Evolutionary conservation across 176 grass and related monocot species (phyloP).

Genomic region (Cenchrus americanus): DNA sequence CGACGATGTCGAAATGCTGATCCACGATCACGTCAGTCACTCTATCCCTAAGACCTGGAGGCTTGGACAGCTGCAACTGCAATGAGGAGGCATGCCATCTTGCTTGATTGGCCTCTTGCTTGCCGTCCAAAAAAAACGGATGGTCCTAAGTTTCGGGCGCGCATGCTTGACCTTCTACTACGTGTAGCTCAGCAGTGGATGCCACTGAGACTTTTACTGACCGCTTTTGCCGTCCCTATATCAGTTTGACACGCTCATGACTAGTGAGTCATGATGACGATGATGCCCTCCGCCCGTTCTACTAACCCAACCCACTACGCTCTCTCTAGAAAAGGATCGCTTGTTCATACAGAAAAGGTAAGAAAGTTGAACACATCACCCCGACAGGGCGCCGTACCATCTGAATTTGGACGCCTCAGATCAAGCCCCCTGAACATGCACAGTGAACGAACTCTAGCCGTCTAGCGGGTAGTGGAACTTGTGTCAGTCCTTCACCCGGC

Average conservation of each 20-base stretch:
- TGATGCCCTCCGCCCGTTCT: background rate
- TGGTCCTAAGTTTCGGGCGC: background rate
- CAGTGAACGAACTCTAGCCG: background rate
- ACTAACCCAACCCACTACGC: slow-evolving; percentile 44
- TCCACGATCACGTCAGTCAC: background rate
- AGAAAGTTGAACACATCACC: slow-evolving; percentile 14
- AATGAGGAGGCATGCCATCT: background rate
- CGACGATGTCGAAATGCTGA: slow-evolving; percentile 9
- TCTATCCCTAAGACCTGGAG: background rate
- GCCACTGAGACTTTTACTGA: background rate
- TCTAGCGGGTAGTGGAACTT: background rate
- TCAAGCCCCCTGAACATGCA: background rate
- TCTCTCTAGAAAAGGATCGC: background rate
- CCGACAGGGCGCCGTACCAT: background rate
- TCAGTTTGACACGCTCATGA: background rate
- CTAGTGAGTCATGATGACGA: background rate
- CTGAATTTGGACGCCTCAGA: background rate
- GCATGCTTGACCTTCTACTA: slow-evolving; percentile 13
- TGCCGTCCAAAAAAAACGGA: background rate
- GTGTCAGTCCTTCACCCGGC: background rate
- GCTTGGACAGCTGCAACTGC: background rate
- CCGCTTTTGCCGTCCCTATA: background rate
- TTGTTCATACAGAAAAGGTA: background rate
- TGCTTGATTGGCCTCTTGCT: background rate
- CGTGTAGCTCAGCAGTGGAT: slow-evolving; percentile 28